phyloP scores from a whole-genome alignment of 352 stramenopile genomes.

The Pythium aristosporum region DNA sequence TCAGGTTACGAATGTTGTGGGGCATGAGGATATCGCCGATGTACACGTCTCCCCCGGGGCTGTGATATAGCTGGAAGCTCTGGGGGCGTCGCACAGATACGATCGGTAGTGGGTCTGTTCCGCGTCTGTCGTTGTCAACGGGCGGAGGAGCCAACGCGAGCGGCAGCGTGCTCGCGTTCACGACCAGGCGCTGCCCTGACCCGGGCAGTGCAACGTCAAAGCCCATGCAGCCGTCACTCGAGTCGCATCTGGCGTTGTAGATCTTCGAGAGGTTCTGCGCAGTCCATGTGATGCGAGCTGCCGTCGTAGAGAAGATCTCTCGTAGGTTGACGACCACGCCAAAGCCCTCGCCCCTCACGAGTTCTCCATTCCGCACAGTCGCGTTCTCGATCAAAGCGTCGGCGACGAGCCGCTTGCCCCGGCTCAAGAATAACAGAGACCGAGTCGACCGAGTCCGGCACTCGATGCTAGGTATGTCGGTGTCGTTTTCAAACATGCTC shows the following conservation, averaged over 20 bases:
- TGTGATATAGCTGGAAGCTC: not conserved
- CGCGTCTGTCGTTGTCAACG: not conserved
- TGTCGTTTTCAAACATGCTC: not conserved
- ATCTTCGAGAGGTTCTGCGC: not conserved
- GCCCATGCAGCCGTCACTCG: not conserved
- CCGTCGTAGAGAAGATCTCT: not conserved
- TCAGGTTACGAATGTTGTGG: slow-evolving; percentile 2
- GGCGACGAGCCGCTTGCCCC: not conserved
- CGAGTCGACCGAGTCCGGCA: not conserved
- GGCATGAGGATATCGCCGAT: not conserved
- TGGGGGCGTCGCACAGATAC: not conserved
- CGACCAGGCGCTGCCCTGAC: not conserved
- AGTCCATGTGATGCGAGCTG: not conserved
- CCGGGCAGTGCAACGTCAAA: not conserved
- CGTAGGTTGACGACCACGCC: not conserved
- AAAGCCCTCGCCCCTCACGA: not conserved
- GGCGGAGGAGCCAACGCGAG: not conserved
- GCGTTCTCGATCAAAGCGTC: not conserved
- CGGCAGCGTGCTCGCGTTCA: not conserved
- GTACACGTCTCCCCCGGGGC: not conserved
- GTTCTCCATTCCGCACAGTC: not conserved
- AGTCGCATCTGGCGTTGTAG: not conserved
- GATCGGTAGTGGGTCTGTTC: not conserved
- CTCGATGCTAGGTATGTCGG: not conserved
- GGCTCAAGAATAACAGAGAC: not conserved